Conservation (phyloP, 1,284 basidiomycete genomes). For the Anthracocystis panici-leucophaei region DNA sequence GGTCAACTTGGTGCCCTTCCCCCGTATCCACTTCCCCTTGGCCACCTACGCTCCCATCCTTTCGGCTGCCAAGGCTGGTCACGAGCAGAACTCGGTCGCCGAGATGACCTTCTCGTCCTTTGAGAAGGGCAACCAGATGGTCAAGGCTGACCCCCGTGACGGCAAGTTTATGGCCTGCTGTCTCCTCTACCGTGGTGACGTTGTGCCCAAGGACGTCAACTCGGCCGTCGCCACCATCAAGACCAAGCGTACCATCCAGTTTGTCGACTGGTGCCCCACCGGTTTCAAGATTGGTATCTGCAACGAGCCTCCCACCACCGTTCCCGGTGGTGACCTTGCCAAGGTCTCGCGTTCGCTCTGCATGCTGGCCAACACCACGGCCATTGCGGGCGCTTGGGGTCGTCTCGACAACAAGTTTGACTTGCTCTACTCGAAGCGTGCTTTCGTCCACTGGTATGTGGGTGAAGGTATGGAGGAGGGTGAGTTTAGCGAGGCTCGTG, state of each 20-base stretch:
- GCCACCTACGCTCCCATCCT: slow-evolving; percentile 95
- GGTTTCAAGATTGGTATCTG: slow-evolving; percentile 96
- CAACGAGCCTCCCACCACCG: slow-evolving; percentile 90
- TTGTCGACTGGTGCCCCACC: slow-evolving; percentile 97
- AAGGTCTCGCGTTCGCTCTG: slow-evolving; percentile 93
- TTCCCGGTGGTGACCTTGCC: slow-evolving; percentile 89
- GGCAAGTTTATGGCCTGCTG: slow-evolving; percentile 86
- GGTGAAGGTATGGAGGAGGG: slow-evolving; percentile 99
- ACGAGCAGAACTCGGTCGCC: slow-evolving; percentile 96
- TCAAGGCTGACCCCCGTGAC: slow-evolving; percentile 70
- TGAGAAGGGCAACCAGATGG: slow-evolving; percentile 98
- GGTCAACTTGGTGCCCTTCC: slow-evolving; percentile 88
- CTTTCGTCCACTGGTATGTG: slow-evolving; percentile 75
- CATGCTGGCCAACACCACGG: slow-evolving; percentile 95
- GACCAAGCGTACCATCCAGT: slow-evolving; percentile 83
- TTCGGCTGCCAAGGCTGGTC: slow-evolving; percentile 82
- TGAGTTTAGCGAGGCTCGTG: slow-evolving; percentile 96
- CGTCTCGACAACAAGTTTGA: slow-evolving; percentile 99
- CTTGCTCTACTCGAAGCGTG: slow-evolving; percentile 76
- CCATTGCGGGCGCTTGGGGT: slow-evolving; percentile 93
- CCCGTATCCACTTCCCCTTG: slow-evolving; percentile 96
- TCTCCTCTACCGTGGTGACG: slow-evolving; percentile 83
- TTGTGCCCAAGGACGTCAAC: slow-evolving; percentile 96
- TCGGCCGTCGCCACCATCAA: slow-evolving; percentile 93
- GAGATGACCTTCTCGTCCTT: slow-evolving; percentile 99